phyloP scores from a whole-genome alignment of 306 rosid genomes.

The Geum urbanum region DNA sequence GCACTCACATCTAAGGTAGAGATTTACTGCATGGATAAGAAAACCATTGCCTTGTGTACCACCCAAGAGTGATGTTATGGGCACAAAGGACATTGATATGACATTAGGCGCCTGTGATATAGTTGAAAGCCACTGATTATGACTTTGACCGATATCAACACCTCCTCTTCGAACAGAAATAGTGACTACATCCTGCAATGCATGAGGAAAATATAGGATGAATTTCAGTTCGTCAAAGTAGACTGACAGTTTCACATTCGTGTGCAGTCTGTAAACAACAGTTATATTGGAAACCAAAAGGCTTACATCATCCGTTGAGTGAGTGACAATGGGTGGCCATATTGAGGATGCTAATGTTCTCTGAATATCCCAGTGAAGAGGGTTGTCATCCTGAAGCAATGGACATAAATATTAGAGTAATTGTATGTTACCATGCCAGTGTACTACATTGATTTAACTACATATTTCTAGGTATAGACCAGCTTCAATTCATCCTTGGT shows the following conservation, averaged over 20 bases:
- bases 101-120: slow-evolving; percentile 66
- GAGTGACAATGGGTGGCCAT: slow-evolving; percentile 41
- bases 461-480: not conserved
- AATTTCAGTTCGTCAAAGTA: slow-evolving; percentile 11
- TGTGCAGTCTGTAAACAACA: slow-evolving; percentile 6
- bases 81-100: slow-evolving; percentile 79
- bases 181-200: slow-evolving; percentile 51
- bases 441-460: not conserved
- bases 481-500: too few species aligned
- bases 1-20: slow-evolving; percentile 89
- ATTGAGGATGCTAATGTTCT: slow-evolving; percentile 32
- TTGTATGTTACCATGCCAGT: not conserved
- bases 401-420: slow-evolving; percentile 6
- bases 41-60: slow-evolving; percentile 74
- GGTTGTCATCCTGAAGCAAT: slow-evolving; percentile 47
- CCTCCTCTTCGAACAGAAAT: slow-evolving; percentile 76
- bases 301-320: slow-evolving; percentile 69
- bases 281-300: slow-evolving; percentile 5
- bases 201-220: slow-evolving; percentile 6
- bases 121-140: slow-evolving; percentile 81
- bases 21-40: slow-evolving; percentile 73
- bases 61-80: slow-evolving; percentile 71
- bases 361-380: slow-evolving; percentile 28
- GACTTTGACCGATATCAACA: slow-evolving; percentile 49
- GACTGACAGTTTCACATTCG: slow-evolving; percentile 5